Evolutionary conservation across 257 asterid species (phyloP).

Genomic region (Rubia yunnanensis): DNA sequence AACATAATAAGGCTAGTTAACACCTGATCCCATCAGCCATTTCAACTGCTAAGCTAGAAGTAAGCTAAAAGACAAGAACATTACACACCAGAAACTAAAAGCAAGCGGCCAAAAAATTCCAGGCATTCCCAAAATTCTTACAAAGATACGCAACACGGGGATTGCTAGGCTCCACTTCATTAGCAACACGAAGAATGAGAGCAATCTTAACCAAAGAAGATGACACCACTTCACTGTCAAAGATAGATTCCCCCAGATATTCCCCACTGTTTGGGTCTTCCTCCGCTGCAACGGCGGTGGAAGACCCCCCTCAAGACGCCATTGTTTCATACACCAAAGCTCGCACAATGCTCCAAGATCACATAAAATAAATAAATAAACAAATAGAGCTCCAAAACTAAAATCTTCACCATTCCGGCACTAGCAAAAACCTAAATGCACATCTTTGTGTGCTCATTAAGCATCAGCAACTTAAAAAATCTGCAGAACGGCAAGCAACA

Average conservation of each 20-base stretch:
- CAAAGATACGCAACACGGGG: slow-evolving; percentile 99
- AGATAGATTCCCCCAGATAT: slow-evolving; percentile 78
- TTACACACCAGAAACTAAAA: no score
- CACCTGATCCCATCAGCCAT: not conserved
- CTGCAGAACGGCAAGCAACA: not conserved
- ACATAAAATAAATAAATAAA: not conserved
- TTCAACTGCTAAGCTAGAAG: not conserved
- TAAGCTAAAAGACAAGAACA: no score
- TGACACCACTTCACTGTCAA: slow-evolving; percentile 98
- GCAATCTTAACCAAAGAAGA: slow-evolving; percentile 94
- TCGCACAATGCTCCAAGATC: slow-evolving; percentile 6
- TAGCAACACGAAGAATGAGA: slow-evolving; percentile 99
- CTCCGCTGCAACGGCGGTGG: slow-evolving; percentile 71
- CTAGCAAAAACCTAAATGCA: not conserved
- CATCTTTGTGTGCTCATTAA: not conserved
- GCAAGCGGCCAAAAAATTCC: not conserved
- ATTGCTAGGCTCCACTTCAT: slow-evolving; percentile 97
- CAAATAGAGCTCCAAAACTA: not conserved
- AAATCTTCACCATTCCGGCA: not conserved
- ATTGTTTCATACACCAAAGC: slow-evolving; percentile 26
- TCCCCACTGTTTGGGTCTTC: slow-evolving; percentile 95
- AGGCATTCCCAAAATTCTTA: slow-evolving; percentile 29
- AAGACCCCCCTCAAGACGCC: slow-evolving; percentile 62
- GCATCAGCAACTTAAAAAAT: not conserved
- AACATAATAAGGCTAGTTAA: not conserved